Evolutionary conservation across 73 alveolate species (phyloP).

Genomic region (Uronychia binucleata): DNA sequence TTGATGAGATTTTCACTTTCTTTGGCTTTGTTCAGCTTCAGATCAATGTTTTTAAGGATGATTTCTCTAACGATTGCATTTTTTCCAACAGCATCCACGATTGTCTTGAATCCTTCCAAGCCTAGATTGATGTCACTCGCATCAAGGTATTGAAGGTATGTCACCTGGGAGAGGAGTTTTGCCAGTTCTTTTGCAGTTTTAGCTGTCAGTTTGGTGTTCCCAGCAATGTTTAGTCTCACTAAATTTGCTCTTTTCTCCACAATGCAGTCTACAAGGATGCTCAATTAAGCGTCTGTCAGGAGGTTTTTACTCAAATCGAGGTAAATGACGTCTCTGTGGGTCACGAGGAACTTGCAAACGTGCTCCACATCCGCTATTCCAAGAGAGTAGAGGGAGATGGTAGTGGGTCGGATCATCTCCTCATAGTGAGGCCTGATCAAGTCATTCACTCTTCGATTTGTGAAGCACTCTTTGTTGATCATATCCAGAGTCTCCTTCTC

Average conservation of each 20-base stretch:
- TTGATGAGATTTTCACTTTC: slow-evolving; percentile 2
- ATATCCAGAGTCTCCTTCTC: too few species aligned
- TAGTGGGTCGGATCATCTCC: background rate
- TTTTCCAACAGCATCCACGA: background rate
- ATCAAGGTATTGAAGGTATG: background rate
- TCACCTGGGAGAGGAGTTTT: background rate
- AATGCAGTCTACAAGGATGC: background rate
- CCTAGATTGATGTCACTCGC: background rate
- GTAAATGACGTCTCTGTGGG: background rate
- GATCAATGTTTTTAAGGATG: background rate
- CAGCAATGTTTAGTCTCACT: background rate
- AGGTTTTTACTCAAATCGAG: background rate
- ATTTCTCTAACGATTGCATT: background rate
- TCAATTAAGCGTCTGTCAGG: background rate
- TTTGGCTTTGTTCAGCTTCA: background rate
- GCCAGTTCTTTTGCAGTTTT: background rate
- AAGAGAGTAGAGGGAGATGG: slow-evolving; percentile 2
- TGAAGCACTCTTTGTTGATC: background rate
- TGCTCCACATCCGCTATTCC: background rate
- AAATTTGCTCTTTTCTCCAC: background rate
- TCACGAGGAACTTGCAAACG: background rate
- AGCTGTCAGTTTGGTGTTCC: background rate
- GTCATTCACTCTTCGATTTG: background rate
- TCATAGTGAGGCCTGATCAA: background rate
- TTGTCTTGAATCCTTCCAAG: background rate